phyloP scores from a whole-genome alignment of 148 eudicot genomes.

The Arbutus unedo region DNA sequence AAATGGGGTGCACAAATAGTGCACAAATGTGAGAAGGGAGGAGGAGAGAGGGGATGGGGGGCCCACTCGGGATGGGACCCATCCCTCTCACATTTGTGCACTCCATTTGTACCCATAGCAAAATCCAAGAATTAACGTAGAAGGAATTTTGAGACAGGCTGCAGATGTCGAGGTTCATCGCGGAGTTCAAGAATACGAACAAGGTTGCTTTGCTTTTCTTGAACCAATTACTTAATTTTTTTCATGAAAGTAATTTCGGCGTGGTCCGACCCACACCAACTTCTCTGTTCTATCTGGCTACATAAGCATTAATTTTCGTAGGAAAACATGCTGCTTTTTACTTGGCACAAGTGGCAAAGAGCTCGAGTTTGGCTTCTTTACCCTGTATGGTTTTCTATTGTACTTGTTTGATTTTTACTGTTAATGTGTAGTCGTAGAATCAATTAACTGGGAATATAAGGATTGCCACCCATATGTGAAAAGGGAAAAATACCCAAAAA shows the following conservation, averaged over 20 bases:
- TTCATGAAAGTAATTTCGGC: background rate
- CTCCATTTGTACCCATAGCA: too few species aligned
- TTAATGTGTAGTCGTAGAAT: background rate
- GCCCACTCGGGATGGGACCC: too few species aligned
- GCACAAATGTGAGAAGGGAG: too few species aligned
- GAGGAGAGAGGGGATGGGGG: too few species aligned
- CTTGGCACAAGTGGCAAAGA: background rate
- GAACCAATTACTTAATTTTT: background rate
- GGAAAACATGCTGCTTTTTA: background rate
- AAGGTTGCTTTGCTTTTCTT: constrained; percentile 44
- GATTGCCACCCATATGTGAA: background rate
- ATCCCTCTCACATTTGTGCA: too few species aligned
- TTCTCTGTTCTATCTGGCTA: background rate
- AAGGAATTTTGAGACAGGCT: constrained; percentile 93
- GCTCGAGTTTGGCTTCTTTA: background rate
- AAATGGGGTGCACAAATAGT: too few species aligned
- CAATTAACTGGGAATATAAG: background rate
- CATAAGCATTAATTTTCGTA: background rate
- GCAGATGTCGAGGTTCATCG: constrained; percentile 98
- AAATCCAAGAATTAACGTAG: too few species aligned
- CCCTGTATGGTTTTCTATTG: background rate
- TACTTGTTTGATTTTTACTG: background rate
- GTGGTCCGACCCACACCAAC: background rate
- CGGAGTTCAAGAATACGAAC: constrained; percentile 94
- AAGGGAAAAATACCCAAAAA: background rate